Evolutionary conservation across 2,329 filamentous ascomycete species (phyloP).

Genomic region (Alternaria metachromatica): DNA sequence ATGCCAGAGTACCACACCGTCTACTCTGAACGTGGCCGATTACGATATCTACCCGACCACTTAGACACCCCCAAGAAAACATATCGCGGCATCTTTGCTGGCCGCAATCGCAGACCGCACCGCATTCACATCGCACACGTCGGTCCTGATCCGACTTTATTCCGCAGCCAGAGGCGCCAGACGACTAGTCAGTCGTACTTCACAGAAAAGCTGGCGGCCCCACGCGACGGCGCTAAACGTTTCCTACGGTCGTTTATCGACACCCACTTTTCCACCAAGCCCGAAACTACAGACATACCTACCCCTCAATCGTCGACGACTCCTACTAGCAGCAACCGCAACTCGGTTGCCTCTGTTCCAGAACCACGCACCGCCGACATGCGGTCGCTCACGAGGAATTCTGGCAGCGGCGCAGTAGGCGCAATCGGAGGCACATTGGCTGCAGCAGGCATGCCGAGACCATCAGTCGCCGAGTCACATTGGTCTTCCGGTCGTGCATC

Average conservation of each 20-base stretch:
- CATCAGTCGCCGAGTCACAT: slow-evolving; percentile 51
- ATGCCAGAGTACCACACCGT: slow-evolving; percentile 50
- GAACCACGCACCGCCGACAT: slow-evolving; percentile 46
- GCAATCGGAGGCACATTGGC: slow-evolving; percentile 40
- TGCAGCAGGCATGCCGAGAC: slow-evolving; percentile 48
- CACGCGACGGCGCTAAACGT: slow-evolving; percentile 57
- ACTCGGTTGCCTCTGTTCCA: slow-evolving; percentile 35
- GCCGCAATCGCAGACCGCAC: slow-evolving; percentile 60
- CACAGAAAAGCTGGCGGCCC: slow-evolving; percentile 58
- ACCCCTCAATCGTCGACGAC: slow-evolving; percentile 38
- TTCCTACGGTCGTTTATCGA: slow-evolving; percentile 57
- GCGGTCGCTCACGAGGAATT: slow-evolving; percentile 49
- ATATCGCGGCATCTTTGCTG: slow-evolving; percentile 53
- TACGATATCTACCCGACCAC: slow-evolving; percentile 49
- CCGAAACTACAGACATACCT: slow-evolving; percentile 27
- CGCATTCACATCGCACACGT: slow-evolving; percentile 64
- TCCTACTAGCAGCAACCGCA: slow-evolving; percentile 27
- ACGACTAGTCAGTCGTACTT: slow-evolving; percentile 45
- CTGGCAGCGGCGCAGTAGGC: slow-evolving; percentile 40
- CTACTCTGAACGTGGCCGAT: slow-evolving; percentile 47
- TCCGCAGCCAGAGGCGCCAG: slow-evolving; percentile 35
- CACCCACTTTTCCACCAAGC: slow-evolving; percentile 36
- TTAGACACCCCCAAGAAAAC: slow-evolving; percentile 32
- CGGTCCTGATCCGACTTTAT: slow-evolving; percentile 50
- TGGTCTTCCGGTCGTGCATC: slow-evolving; percentile 46